These are phyloP conservation scores for Nidula niveotomentosa DNA, from an alignment of 1,284 basidiomycete genomes.

Conservation along the genomic window DNA sequence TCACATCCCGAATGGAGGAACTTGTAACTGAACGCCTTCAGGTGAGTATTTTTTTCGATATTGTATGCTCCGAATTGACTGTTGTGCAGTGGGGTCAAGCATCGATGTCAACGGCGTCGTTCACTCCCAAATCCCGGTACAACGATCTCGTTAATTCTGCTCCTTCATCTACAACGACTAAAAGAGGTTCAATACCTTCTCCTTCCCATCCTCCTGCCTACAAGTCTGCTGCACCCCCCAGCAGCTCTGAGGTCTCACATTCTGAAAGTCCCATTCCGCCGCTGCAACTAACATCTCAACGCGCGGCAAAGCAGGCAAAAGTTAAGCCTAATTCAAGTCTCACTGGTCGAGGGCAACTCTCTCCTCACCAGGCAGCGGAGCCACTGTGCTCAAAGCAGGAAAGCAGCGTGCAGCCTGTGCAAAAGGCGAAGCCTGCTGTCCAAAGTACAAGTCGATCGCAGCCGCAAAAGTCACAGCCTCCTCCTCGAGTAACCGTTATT, in stretches of 20 bases:
- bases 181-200: conserved; percentile 14
- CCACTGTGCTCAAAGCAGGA: background rate
- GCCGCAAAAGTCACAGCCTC: conserved; percentile 7
- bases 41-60: conserved; percentile 18
- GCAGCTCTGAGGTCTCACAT: conserved; percentile 14
- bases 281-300: conserved; percentile 20
- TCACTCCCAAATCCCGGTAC: conserved; percentile 15
- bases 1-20: conserved; percentile 56
- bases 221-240: conserved; percentile 16
- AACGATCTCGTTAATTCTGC: conserved; percentile 18
- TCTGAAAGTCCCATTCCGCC: conserved; percentile 8
- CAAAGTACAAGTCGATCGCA: conserved; percentile 4
- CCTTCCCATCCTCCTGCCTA: conserved; percentile 23
- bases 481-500: conserved; percentile 24
- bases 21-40: conserved; percentile 47
- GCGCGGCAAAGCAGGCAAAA: conserved; percentile 1
- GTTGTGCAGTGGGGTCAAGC: background rate
- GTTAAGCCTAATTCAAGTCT: conserved; percentile 6
- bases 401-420: background rate
- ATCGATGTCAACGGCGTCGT: conserved; percentile 1
- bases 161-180: conserved; percentile 22
- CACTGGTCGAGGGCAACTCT: conserved; percentile 6
- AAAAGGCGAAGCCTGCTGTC: background rate
- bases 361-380: background rate
- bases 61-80: background rate